phyloP scores from a whole-genome alignment of 805 yeast species.

The Pachysolen tannophilus region DNA sequence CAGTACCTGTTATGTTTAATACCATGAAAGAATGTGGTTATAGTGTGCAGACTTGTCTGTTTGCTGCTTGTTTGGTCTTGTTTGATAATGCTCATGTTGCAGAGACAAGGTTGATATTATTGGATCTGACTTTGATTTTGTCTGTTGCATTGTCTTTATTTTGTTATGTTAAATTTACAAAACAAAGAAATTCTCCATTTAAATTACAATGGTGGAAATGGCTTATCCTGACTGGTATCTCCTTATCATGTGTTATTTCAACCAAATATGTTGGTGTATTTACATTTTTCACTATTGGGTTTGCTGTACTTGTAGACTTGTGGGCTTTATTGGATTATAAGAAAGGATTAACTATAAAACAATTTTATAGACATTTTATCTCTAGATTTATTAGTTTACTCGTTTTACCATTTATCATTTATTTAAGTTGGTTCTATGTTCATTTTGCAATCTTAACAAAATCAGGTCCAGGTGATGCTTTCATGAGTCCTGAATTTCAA shows the following conservation, averaged over 20 bases:
- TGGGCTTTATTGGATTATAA: conserved; percentile 79
- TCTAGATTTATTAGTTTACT: conserved; percentile 69
- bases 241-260: conserved; percentile 85
- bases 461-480: conserved; percentile 94
- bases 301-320: conserved; percentile 76
- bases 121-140: conserved; percentile 83
- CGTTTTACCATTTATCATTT: conserved; percentile 73
- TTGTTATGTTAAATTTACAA: conserved; percentile 72
- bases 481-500: conserved; percentile 95
- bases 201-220: conserved; percentile 76
- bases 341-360: conserved; percentile 51
- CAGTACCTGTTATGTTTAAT: conserved; percentile 76
- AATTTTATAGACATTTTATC: conserved; percentile 59
- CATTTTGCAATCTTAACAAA: conserved; percentile 76
- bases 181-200: conserved; percentile 61
- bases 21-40: conserved; percentile 83
- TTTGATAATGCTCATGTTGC: conserved; percentile 87
- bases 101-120: conserved; percentile 82
- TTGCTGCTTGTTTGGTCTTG: conserved; percentile 68
- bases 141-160: conserved; percentile 78
- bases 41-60: conserved; percentile 67
- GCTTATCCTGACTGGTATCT: conserved; percentile 76
- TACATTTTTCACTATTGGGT: conserved; percentile 82
- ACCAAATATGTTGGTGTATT: conserved; percentile 95
- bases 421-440: conserved; percentile 83